Evolutionary conservation across 2,329 filamentous ascomycete species (phyloP).

Genomic region (Diaporthe destruens): DNA sequence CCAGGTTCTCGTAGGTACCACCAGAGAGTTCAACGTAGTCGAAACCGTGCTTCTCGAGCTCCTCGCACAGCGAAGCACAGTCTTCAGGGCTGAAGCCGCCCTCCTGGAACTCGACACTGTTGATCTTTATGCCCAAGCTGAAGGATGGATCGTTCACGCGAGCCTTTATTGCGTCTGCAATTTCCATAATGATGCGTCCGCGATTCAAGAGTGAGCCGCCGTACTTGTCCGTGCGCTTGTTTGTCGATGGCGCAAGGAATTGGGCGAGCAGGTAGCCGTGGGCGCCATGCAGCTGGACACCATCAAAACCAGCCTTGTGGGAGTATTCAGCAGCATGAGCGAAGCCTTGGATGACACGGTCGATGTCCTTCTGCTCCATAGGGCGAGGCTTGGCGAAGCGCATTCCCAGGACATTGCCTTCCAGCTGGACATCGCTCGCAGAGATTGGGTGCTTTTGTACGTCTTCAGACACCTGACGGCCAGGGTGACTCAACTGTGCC

Average conservation of each 20-base stretch:
- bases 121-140: conserved; percentile 70
- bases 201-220: conserved; percentile 61
- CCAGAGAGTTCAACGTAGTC: conserved; percentile 71
- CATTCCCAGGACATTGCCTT: conserved; percentile 58
- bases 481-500: conserved; percentile 73
- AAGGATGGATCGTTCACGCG: conserved; percentile 49
- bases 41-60: conserved; percentile 63
- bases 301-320: conserved; percentile 67
- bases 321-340: conserved; percentile 68
- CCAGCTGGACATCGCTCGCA: conserved; percentile 55
- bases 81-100: conserved; percentile 65
- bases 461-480: conserved; percentile 60
- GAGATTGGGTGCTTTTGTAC: conserved; percentile 55
- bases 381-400: conserved; percentile 65
- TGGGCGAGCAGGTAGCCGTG: conserved; percentile 62
- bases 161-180: conserved; percentile 54
- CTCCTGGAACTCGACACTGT: conserved; percentile 68
- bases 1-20: conserved; percentile 68
- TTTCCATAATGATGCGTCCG: conserved; percentile 59
- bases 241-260: conserved; percentile 54
- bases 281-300: conserved; percentile 60
- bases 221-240: conserved; percentile 54
- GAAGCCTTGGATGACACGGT: conserved; percentile 65
- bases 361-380: conserved; percentile 65
- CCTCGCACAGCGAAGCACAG: conserved; percentile 59